A percentile compares a stretch with the other conserved stretches of the same genome.
These are phyloP conservation scores for Coniferiporia sulphurascens DNA, from an alignment of 1,284 basidiomycete genomes.

Conservation along the genomic window DNA sequence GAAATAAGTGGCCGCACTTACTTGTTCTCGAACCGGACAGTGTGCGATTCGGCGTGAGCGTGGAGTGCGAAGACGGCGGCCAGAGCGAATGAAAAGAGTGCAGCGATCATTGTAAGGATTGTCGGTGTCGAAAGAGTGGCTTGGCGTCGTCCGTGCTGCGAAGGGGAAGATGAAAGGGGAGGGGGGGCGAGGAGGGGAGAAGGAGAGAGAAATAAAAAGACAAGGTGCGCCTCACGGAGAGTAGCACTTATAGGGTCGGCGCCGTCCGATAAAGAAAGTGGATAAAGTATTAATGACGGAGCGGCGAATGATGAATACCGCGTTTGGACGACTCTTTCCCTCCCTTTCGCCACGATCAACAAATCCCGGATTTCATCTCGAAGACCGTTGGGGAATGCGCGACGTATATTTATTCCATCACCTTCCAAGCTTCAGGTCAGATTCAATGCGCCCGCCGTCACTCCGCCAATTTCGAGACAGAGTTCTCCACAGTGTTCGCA, in stretches of 20 bases:
- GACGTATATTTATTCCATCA: too few species aligned
- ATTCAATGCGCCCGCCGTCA: background rate
- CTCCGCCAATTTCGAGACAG: conserved; percentile 27
- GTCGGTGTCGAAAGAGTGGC: conserved; percentile 6
- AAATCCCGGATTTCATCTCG: too few species aligned
- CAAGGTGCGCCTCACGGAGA: background rate
- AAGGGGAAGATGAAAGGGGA: background rate
- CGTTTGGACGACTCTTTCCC: too few species aligned
- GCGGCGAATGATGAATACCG: too few species aligned
- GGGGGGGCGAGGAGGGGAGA: background rate
- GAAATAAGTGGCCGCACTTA: conserved; percentile 21
- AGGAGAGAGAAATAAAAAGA: conserved; percentile 2
- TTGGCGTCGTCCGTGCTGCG: background rate
- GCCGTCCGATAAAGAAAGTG: background rate
- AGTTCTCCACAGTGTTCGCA: conserved; percentile 29
- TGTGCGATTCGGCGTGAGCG: conserved; percentile 33
- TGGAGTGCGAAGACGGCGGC: conserved; percentile 23
- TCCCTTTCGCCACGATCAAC: too few species aligned
- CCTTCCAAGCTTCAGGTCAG: too few species aligned
- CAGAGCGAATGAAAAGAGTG: conserved; percentile 26
- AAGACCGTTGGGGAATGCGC: too few species aligned
- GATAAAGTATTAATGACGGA: too few species aligned
- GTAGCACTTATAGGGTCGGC: background rate
- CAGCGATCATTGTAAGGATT: conserved; percentile 27
- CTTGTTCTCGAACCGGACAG: conserved; percentile 34